Evolutionary conservation across 352 stramenopile genomes (phyloP), one percentile per base, ranked within the genome.

Genomic region (Phytophthora capsici): DNA sequence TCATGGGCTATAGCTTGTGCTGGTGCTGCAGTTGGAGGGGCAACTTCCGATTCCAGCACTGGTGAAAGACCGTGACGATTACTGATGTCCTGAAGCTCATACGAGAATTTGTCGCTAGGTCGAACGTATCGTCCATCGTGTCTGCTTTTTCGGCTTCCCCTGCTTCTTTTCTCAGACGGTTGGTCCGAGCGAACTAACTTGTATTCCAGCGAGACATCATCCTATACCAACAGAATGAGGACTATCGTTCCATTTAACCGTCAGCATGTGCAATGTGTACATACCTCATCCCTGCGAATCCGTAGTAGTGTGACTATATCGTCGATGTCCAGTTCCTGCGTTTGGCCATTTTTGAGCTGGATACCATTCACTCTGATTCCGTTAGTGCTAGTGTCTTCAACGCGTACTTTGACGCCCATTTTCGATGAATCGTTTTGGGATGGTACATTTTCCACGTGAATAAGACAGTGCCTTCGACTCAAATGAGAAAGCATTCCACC

Each of bases 361-460:
- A 64, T 43, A 6, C 78, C 78, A 57, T 92, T 92, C 12, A 92
- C 70, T 14, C 79, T 69, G 8, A 89, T 75, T 4, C 84, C 84
- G 34, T 92, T 92, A 16, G 81, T 89, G 52, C 84, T 92, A 5
- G 81, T 92, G 48, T 92, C 83, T 68, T 89, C 75, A 9, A 92
- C 66, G n/a, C 66, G 46, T 12, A 90, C 67, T 53, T 79, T 82
- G 30, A 89, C 51, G 7, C 67, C 37, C 37, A 49, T 63, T 62
- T 70, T 74, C 14, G 66, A 63, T 0, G 57, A 63, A 47, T 72
- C 54, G 28, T 75, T 60, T 26, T 48, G 61, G 10, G 62, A 75
- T n/a, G 50, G 20, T 2, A 69, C 30, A 25, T 61, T 75, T 30
- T 78, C 49, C 7, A 92, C 71, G 41, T 90, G 72, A 69, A 92